Percentiles rank a stretch among this genome's conserved stretches.
Evolutionary conservation across 139 green algal genomes (phyloP).

Genomic region (Coelastrella sp.): DNA sequence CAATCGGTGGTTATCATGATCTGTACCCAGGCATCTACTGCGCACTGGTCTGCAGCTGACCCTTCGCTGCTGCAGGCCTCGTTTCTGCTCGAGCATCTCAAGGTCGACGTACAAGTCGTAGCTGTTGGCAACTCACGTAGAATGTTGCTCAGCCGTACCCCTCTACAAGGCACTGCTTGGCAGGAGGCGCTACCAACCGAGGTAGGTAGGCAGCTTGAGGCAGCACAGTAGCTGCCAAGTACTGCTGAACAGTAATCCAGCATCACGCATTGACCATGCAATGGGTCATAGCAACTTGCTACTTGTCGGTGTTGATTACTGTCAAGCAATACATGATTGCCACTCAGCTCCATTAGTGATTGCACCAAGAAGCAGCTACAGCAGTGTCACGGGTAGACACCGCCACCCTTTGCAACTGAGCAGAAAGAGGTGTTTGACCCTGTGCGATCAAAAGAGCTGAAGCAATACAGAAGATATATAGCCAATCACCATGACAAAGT

Average conservation of each 20-base stretch:
- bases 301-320: background rate
- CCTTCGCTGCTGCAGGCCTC: conserved; percentile 12
- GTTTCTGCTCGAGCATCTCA: conserved; percentile 18
- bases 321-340: background rate
- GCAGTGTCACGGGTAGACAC: no score
- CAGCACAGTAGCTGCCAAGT: background rate
- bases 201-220: background rate
- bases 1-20: no score
- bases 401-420: no score
- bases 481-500: no score
- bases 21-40: no score
- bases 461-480: no score
- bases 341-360: background rate
- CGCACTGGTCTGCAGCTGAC: no score
- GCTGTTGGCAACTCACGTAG: conserved; percentile 29
- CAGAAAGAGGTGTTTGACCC: no score
- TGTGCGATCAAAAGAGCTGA: no score
- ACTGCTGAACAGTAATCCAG: background rate
- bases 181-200: background rate
- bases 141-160: conserved; percentile 13
- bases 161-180: conserved; percentile 26
- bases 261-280: background rate
- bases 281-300: background rate
- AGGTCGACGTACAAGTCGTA: conserved; percentile 18
- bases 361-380: no score